Percentiles rank a stretch among this genome's conserved stretches.
Conservation (phyloP, 202 grass and related monocot species). For the Dendrocalamus latiflorus region DNA sequence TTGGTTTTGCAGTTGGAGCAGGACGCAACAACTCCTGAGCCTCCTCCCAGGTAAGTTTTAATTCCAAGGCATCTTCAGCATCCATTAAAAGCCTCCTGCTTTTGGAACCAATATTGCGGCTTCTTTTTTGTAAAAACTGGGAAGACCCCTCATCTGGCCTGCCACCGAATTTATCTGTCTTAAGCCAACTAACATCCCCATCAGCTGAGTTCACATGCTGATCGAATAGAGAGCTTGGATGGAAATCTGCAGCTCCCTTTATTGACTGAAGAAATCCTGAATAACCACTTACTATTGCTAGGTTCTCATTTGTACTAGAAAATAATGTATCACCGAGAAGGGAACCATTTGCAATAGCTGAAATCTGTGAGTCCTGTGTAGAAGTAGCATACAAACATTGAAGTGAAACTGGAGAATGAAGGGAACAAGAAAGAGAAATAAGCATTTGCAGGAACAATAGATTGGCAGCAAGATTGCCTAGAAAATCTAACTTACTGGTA, state of each 20-base stretch:
- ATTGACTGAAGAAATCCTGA: slow-evolving; percentile 78
- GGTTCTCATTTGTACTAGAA: slow-evolving; percentile 57
- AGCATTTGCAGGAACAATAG: slow-evolving; percentile 2
- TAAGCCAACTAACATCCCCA: slow-evolving; percentile 62
- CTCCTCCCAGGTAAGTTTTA: slow-evolving; percentile 94
- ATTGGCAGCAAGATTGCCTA: neutral
- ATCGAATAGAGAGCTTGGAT: slow-evolving; percentile 53
- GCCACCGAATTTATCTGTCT: slow-evolving; percentile 56
- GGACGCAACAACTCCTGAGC: slow-evolving; percentile 93
- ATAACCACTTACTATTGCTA: slow-evolving; percentile 74
- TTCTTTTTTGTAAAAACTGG: slow-evolving; percentile 73
- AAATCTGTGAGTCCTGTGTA: slow-evolving; percentile 93
- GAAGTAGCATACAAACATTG: slow-evolving; percentile 16
- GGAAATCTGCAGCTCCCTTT: slow-evolving; percentile 58
- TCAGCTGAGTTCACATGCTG: slow-evolving; percentile 65
- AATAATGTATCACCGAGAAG: slow-evolving; percentile 73
- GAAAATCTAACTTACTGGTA: slow-evolving; percentile 63
- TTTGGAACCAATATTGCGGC: slow-evolving; percentile 86
- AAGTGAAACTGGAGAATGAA: slow-evolving; percentile 13
- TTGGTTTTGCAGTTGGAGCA: slow-evolving; percentile 77
- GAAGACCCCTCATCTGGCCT: slow-evolving; percentile 61
- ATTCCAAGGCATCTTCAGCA: slow-evolving; percentile 76
- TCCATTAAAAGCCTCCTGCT: slow-evolving; percentile 86
- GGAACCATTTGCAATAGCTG: slow-evolving; percentile 90
- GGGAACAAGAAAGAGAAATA: slow-evolving; percentile 5